Evolutionary conservation across 2,329 filamentous ascomycete genomes (phyloP).

Genomic region (Byssothecium circinans): DNA sequence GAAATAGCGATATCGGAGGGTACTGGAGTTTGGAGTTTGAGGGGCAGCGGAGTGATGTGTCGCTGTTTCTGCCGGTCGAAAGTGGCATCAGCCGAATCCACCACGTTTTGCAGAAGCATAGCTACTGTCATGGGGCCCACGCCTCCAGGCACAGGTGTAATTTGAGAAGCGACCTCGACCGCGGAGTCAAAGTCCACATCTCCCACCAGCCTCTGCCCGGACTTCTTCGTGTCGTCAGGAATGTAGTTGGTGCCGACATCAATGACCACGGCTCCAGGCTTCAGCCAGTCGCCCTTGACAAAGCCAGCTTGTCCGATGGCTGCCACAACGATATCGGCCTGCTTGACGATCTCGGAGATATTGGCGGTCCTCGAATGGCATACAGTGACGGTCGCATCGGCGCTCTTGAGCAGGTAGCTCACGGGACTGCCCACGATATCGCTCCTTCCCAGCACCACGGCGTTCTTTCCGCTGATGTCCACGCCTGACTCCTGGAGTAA

Average conservation of each 20-base stretch:
- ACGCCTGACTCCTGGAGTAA: conserved; percentile 82
- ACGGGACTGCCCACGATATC: conserved; percentile 98
- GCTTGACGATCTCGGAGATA: conserved; percentile 73
- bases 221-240: conserved; percentile 85
- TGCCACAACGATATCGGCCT: conserved; percentile 86
- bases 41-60: conserved; percentile 76
- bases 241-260: conserved; percentile 98
- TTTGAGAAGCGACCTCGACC: conserved; percentile 81
- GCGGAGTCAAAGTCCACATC: conserved; percentile 93
- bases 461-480: conserved; percentile 83
- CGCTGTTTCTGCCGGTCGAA: conserved; percentile 82
- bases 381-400: conserved; percentile 93
- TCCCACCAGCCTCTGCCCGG: conserved; percentile 86
- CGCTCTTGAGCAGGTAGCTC: conserved; percentile 92
- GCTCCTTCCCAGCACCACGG: conserved; percentile 90
- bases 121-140: conserved; percentile 99
- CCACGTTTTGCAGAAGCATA: conserved; percentile 95
- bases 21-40: conserved; percentile 77
- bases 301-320: conserved; percentile 87
- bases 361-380: conserved; percentile 88
- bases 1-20: conserved; percentile 97
- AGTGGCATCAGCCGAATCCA: conserved; percentile 78
- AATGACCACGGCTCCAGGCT: conserved; percentile 91
- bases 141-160: conserved; percentile 94
- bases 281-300: conserved; percentile 93